These are phyloP conservation scores for Quercus mongolica DNA, from an alignment of 306 rosid species.

Conservation along the genomic window DNA sequence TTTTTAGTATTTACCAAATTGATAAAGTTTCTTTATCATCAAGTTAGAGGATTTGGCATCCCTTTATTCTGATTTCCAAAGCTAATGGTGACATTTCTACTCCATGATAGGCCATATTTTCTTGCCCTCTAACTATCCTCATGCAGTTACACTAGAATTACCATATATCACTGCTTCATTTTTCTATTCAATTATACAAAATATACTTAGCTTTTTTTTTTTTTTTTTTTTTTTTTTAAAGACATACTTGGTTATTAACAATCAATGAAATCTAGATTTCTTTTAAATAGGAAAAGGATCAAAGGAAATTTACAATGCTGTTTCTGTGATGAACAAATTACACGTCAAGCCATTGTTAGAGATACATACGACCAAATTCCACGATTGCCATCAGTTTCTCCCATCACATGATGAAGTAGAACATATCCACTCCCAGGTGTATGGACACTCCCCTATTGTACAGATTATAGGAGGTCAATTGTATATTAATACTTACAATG, in stretches of 20 bases:
- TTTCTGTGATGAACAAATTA: slow-evolving; percentile 21
- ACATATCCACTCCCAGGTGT: slow-evolving; percentile 98
- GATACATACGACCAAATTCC: slow-evolving; percentile 96
- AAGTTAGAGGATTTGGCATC: background rate
- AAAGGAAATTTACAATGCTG: slow-evolving; percentile 26
- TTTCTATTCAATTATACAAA: background rate
- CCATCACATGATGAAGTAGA: slow-evolving; percentile 97
- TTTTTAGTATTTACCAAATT: background rate
- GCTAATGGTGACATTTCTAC: background rate
- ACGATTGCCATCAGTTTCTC: slow-evolving; percentile 88
- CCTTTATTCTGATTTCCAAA: background rate
- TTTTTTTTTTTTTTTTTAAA: no score
- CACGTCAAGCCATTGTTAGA: slow-evolving; percentile 28
- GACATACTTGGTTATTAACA: background rate
- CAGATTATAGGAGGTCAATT: slow-evolving; percentile 1
- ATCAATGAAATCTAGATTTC: slow-evolving; percentile 8
- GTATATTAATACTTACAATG: slow-evolving; percentile 1
- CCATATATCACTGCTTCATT: slow-evolving; percentile 3
- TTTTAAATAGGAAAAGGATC: slow-evolving; percentile 6
- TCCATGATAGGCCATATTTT: slow-evolving; percentile 1
- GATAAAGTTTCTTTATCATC: background rate
- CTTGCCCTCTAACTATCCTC: background rate
- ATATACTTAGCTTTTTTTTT: background rate
- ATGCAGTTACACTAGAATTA: background rate
- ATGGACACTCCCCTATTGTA: slow-evolving; percentile 69